Percentiles rank a stretch among this genome's conserved stretches.
These are phyloP conservation scores for Poa annua DNA, from an alignment of 176 grass and related monocot species.

Conservation along the genomic window DNA sequence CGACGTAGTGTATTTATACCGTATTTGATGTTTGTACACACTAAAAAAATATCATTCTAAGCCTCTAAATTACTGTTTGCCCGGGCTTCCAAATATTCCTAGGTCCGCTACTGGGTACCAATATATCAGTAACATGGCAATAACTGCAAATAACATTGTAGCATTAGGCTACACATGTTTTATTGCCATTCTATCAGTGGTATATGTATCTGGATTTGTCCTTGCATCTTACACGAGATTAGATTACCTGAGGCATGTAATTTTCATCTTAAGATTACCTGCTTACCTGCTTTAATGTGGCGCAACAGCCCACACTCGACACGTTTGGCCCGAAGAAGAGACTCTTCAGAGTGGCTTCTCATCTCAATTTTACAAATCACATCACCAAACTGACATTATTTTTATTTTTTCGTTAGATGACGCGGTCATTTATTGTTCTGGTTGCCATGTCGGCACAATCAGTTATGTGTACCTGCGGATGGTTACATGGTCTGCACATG, in stretches of 20 bases:
- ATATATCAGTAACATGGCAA: neutral
- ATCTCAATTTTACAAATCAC: constrained; percentile 31
- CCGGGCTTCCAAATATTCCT: too few relatives aligned
- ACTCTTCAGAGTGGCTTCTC: constrained; percentile 31
- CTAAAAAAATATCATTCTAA: too few relatives aligned
- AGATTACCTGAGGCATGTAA: neutral
- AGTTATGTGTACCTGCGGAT: constrained; percentile 25
- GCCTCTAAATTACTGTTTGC: too few relatives aligned
- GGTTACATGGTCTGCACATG: constrained; percentile 5
- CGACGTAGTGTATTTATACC: too few relatives aligned
- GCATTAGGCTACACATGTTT: neutral
- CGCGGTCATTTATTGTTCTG: constrained; percentile 24
- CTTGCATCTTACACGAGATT: constrained; percentile 31
- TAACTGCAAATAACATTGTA: neutral
- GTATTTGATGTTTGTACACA: too few relatives aligned
- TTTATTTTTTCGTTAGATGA: neutral
- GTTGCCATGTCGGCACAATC: constrained; percentile 24
- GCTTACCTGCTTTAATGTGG: constrained; percentile 1
- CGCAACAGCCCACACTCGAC: neutral
- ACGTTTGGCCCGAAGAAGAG: constrained; percentile 1
- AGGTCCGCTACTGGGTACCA: too few relatives aligned
- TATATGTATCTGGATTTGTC: neutral
- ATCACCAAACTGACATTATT: constrained; percentile 19
- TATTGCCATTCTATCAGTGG: neutral
- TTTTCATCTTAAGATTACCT: constrained; percentile 2